Conservation (phyloP, 306 rosid genomes). For the Bauhinia variegata region DNA sequence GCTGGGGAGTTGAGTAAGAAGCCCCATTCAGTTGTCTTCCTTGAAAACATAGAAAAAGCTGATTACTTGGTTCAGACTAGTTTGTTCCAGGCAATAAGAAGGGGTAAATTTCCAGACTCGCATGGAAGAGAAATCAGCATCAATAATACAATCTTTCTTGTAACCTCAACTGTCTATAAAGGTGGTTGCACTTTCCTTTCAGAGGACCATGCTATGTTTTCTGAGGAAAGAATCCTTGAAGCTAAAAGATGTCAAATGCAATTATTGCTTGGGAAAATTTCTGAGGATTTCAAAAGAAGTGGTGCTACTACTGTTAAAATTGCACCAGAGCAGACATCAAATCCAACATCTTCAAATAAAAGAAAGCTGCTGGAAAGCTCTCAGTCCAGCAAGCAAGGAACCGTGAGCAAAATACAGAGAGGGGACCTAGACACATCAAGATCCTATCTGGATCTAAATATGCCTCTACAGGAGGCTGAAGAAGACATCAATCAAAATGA, state of each 20-base stretch:
- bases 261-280: conserved; percentile 41
- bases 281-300: conserved; percentile 42
- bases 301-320: conserved; percentile 53
- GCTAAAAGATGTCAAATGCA: conserved; percentile 79
- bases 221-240: conserved; percentile 69
- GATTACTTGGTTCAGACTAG: conserved; percentile 65
- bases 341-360: conserved; percentile 43
- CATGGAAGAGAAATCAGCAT: conserved; percentile 78
- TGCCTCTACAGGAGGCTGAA: conserved; percentile 72
- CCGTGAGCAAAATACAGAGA: conserved; percentile 41
- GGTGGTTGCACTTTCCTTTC: conserved; percentile 26
- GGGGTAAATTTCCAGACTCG: conserved; percentile 75
- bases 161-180: conserved; percentile 44
- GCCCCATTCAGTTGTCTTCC: conserved; percentile 66
- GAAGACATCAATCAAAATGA: conserved; percentile 43
- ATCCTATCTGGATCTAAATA: conserved; percentile 77
- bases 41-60: conserved; percentile 76
- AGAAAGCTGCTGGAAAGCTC: conserved; percentile 60
- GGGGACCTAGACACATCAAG: conserved; percentile 48
- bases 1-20: conserved; percentile 78
- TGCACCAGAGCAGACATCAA: conserved; percentile 39
- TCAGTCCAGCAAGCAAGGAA: conserved; percentile 43
- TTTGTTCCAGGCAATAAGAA: conserved; percentile 70
- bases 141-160: conserved; percentile 61
- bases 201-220: conserved; percentile 48